Evolutionary conservation across 2,329 filamentous ascomycete species (phyloP).

Genomic region (Colletotrichum spaethianum): DNA sequence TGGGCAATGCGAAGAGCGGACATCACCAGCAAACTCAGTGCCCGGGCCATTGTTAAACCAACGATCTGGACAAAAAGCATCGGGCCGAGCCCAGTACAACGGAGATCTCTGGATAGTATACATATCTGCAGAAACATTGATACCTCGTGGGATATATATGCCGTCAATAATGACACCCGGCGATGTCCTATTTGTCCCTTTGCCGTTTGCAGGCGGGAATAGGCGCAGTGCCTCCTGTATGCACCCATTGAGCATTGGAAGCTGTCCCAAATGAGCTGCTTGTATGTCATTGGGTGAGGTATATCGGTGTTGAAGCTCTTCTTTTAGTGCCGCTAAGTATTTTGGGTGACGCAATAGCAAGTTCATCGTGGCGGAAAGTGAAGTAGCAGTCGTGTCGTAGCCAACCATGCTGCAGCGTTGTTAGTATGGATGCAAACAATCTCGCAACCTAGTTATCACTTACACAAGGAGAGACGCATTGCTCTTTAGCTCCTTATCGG

Average conservation of each 20-base stretch:
- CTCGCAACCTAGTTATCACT: neutral
- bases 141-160: conserved; percentile 49
- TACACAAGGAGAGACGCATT: conserved; percentile 23
- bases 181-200: conserved; percentile 27
- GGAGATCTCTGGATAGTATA: conserved; percentile 52
- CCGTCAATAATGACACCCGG: conserved; percentile 47
- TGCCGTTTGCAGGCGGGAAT: conserved; percentile 49
- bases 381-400: conserved; percentile 44
- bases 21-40: conserved; percentile 44
- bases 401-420: conserved; percentile 40
- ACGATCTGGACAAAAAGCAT: conserved; percentile 52
- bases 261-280: conserved; percentile 44
- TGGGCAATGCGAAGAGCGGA: conserved; percentile 45
- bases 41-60: conserved; percentile 45
- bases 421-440: neutral
- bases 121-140: conserved; percentile 56
- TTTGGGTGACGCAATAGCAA: conserved; percentile 38
- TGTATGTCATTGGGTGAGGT: conserved; percentile 43
- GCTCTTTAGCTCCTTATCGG: conserved; percentile 16
- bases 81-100: conserved; percentile 49
- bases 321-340: conserved; percentile 47
- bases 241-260: conserved; percentile 54
- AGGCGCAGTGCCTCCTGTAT: conserved; percentile 59
- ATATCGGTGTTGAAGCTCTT: conserved; percentile 55
- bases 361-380: conserved; percentile 29